phyloP scores from a whole-genome alignment of 2,329 filamentous ascomycete species.

The Achaetomium macrosporum region DNA sequence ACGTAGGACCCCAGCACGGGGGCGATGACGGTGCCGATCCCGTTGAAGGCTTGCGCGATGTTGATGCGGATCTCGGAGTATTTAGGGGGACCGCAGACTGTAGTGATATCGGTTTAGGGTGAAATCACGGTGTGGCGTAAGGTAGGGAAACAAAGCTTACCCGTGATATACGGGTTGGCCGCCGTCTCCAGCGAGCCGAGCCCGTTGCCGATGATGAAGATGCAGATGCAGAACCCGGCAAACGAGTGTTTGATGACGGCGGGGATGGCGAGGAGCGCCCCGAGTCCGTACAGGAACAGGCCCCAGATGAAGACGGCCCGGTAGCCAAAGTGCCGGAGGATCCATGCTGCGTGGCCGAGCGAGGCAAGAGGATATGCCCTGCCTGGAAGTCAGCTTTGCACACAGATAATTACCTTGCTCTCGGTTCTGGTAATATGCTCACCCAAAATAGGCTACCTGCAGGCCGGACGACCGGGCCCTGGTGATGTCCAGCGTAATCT shows the following conservation, averaged over 20 bases:
- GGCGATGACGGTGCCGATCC: constrained; percentile 66
- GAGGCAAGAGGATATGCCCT: constrained; percentile 66
- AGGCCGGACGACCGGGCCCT: constrained; percentile 55
- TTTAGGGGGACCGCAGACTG: constrained; percentile 53
- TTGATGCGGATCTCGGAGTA: constrained; percentile 72
- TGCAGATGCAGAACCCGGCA: constrained; percentile 64
- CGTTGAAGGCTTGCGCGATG: constrained; percentile 71
- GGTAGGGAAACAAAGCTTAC: constrained; percentile 24
- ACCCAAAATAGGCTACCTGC: constrained; percentile 61
- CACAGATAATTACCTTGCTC: background rate
- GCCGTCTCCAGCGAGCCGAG: constrained; percentile 70
- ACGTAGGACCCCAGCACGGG: constrained; percentile 68
- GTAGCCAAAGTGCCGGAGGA: constrained; percentile 59
- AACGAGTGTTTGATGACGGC: constrained; percentile 60
- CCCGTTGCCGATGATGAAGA: constrained; percentile 70
- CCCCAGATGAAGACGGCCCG: constrained; percentile 62
- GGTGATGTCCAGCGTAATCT: constrained; percentile 48
- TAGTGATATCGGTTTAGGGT: background rate
- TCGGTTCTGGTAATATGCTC: constrained; percentile 16
- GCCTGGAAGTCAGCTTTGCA: background rate
- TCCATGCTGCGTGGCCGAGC: constrained; percentile 59
- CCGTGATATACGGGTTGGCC: constrained; percentile 68
- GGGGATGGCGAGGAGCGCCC: constrained; percentile 51
- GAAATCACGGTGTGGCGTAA: background rate
- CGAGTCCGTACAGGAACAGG: constrained; percentile 58